Conservation (phyloP, 257 asterid species). For the Phtheirospermum japonicum region DNA sequence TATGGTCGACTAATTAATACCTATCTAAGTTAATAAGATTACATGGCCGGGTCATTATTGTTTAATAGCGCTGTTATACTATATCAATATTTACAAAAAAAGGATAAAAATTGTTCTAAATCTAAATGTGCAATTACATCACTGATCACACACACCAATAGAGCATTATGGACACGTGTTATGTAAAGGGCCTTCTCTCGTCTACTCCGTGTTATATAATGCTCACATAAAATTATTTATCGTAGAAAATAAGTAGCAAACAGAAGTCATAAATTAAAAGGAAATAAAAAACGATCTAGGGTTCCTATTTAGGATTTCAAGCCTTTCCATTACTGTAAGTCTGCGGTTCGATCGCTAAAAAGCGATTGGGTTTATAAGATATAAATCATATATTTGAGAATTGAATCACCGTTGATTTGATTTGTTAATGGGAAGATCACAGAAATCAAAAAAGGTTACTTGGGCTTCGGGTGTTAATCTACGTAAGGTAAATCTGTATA, state of each 20-base stretch:
- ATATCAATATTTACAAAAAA: no score
- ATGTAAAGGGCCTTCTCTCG: background rate
- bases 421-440: constrained; percentile 50
- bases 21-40: background rate
- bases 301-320: background rate
- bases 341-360: constrained; percentile 18
- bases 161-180: background rate
- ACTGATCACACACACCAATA: background rate
- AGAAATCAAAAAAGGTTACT: constrained; percentile 57
- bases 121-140: background rate
- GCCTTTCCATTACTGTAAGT: background rate
- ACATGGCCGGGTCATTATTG: background rate
- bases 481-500: constrained; percentile 55
- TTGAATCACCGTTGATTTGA: constrained; percentile 9
- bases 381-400: constrained; percentile 28
- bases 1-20: background rate
- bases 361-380: constrained; percentile 27
- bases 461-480: constrained; percentile 68
- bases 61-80: background rate
- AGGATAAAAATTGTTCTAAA: background rate
- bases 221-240: background rate
- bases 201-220: background rate
- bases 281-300: background rate
- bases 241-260: background rate
- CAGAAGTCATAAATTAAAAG: background rate